These are phyloP conservation scores for Gentiana straminea DNA, from an alignment of 257 asterid genomes.

Conservation along the genomic window DNA sequence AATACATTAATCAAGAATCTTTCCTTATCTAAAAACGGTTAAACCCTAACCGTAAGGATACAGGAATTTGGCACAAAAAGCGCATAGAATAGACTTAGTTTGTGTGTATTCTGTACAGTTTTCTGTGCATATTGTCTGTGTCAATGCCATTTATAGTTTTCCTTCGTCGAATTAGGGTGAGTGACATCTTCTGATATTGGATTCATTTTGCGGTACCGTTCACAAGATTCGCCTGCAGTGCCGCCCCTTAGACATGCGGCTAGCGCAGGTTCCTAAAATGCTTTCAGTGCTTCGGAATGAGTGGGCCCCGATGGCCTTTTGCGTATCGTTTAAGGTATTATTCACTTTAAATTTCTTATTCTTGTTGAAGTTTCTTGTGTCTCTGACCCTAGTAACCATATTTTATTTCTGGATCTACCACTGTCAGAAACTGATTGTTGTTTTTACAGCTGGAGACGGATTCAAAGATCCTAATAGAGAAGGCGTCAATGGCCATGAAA, in stretches of 20 bases:
- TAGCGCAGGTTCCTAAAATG: conserved; percentile 92
- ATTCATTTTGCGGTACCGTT: conserved; percentile 29
- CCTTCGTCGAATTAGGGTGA: too few relatives aligned
- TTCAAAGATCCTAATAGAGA: conserved; percentile 59
- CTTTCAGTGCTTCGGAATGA: conserved; percentile 68
- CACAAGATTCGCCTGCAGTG: conserved; percentile 97
- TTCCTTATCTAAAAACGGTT: too few relatives aligned
- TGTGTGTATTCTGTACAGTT: too few relatives aligned
- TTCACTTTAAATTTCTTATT: not conserved
- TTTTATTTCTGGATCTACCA: not conserved
- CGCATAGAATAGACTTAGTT: too few relatives aligned
- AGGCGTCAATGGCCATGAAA: conserved; percentile 67
- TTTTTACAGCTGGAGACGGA: conserved; percentile 79
- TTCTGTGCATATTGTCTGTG: too few relatives aligned
- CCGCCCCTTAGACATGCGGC: conserved; percentile 80
- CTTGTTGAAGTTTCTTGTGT: too few relatives aligned
- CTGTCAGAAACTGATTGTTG: not conserved
- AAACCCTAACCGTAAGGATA: too few relatives aligned
- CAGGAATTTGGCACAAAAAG: too few relatives aligned
- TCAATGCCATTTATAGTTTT: too few relatives aligned
- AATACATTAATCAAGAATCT: too few relatives aligned
- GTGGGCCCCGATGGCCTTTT: conserved; percentile 91
- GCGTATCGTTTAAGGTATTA: conserved; percentile 86
- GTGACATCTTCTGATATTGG: not conserved
- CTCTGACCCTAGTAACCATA: not conserved